Percentiles rank a stretch among this genome's conserved stretches.
These are phyloP conservation scores for Annulohypoxylon maeteangense DNA, from an alignment of 495 filamentous ascomycete genomes.

Conservation along the genomic window DNA sequence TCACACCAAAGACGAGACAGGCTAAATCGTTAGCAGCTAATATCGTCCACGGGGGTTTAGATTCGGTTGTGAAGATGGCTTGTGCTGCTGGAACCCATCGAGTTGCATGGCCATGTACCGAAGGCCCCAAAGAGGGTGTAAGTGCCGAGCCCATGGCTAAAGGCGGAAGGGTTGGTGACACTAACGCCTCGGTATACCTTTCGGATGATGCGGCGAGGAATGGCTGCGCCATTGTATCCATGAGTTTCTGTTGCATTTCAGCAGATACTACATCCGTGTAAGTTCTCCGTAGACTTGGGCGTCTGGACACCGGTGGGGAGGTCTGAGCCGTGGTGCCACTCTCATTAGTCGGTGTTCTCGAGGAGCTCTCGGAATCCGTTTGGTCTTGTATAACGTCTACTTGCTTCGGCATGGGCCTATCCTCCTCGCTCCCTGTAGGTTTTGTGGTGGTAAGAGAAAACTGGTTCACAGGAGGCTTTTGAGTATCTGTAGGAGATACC, in stretches of 20 bases:
- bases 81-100: slow-evolving; percentile 92
- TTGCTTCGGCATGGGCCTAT: slow-evolving; percentile 7
- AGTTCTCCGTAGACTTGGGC: slow-evolving; percentile 84
- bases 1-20: slow-evolving; percentile 94
- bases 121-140: slow-evolving; percentile 50
- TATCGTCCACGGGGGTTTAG: slow-evolving; percentile 91
- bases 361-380: slow-evolving; percentile 62
- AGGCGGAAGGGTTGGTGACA: slow-evolving; percentile 55
- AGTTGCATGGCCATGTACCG: slow-evolving; percentile 83
- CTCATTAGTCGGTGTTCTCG: slow-evolving; percentile 66
- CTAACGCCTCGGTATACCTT: slow-evolving; percentile 54
- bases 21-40: slow-evolving; percentile 96
- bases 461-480: slow-evolving; percentile 16
- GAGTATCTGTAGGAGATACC: slow-evolving; percentile 49
- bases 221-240: slow-evolving; percentile 89
- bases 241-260: slow-evolving; percentile 81
- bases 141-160: slow-evolving; percentile 49
- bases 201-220: slow-evolving; percentile 66
- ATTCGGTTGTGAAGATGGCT: slow-evolving; percentile 95
- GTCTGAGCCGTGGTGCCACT: slow-evolving; percentile 63
- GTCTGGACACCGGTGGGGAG: slow-evolving; percentile 65
- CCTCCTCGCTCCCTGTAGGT: slow-evolving; percentile 16
- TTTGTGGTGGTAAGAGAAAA: slow-evolving; percentile 3
- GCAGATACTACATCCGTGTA: slow-evolving; percentile 81
- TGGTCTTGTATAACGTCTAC: slow-evolving; percentile 30